Percentiles rank a stretch among this genome's conserved stretches.
Evolutionary conservation across 441 rosid species (phyloP).

Genomic region (Jatropha podagrica): DNA sequence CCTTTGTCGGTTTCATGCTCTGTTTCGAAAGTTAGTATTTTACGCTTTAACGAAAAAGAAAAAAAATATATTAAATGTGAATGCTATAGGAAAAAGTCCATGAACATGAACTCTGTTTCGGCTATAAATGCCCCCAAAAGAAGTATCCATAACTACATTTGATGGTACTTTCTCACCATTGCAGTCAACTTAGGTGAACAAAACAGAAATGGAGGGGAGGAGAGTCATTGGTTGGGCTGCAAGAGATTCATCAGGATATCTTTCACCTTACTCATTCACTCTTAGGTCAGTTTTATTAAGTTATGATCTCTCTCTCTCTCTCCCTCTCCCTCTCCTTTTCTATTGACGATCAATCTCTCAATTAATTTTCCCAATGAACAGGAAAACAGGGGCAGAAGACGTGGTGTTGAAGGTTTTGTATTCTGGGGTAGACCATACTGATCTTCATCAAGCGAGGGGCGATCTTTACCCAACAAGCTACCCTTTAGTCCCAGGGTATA

Average conservation of each 20-base stretch:
- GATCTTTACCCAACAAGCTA: conserved; percentile 33
- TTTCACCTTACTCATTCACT: conserved; percentile 40
- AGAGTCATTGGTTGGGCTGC: conserved; percentile 42
- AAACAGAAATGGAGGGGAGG: conserved; percentile 27
- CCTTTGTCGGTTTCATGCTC: too few species aligned
- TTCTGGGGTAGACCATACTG: conserved; percentile 50
- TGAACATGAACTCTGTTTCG: neutral
- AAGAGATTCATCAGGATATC: conserved; percentile 41
- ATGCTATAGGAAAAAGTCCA: neutral
- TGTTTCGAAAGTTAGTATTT: too few species aligned
- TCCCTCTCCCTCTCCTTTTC: too few species aligned
- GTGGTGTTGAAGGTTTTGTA: conserved; percentile 40
- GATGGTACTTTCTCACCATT: neutral
- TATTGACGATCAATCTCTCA: too few species aligned
- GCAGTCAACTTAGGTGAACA: neutral
- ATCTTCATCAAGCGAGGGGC: conserved; percentile 43
- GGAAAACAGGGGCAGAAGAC: conserved; percentile 47
- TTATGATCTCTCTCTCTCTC: too few species aligned
- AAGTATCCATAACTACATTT: neutral
- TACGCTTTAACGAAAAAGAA: too few species aligned
- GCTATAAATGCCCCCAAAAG: conserved; percentile 10
- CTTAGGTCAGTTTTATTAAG: conserved; percentile 26
- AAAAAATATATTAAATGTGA: neutral
- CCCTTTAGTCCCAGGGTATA: conserved; percentile 50
- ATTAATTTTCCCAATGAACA: conserved; percentile 12